Conservation (phyloP, 2,329 filamentous ascomycete genomes). For the Pyricularia sp. region DNA sequence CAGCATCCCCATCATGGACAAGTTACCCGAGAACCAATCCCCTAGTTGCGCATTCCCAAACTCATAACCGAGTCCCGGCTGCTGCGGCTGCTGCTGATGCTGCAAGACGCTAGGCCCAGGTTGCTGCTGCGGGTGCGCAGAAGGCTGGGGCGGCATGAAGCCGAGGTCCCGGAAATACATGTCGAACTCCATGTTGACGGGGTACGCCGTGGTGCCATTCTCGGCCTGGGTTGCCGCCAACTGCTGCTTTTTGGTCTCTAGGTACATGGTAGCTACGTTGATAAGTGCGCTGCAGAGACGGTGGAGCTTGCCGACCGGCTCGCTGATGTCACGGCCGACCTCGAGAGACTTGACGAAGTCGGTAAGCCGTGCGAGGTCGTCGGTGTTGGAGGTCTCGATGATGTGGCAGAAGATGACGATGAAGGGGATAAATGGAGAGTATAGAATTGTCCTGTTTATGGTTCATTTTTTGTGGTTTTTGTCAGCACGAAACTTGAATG, state of each 20-base stretch:
- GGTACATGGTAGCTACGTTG: conserved; percentile 11
- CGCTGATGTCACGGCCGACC: conserved; percentile 40
- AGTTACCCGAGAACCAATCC: conserved; percentile 58
- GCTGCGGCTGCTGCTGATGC: too few species aligned
- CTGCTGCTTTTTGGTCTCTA: too few species aligned
- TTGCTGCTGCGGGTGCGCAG: conserved; percentile 2
- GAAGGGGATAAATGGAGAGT: too few species aligned
- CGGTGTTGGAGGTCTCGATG: too few species aligned
- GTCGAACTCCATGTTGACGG: conserved; percentile 52
- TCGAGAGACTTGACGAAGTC: conserved; percentile 48
- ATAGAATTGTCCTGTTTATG: too few species aligned
- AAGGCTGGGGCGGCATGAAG: conserved; percentile 47
- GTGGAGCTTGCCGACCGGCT: conserved; percentile 50
- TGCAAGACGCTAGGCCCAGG: background rate
- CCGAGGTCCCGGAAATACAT: conserved; percentile 56
- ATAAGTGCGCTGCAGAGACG: conserved; percentile 53
- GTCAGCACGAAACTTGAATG: too few species aligned
- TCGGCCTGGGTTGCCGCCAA: too few species aligned
- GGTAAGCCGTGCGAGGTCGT: conserved; percentile 34
- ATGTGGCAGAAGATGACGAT: too few species aligned
- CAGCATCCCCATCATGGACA: conserved; percentile 57
- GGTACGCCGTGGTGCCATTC: conserved; percentile 27
- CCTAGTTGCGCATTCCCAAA: conserved; percentile 34
- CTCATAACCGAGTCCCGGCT: too few species aligned
- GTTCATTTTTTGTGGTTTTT: too few species aligned